These are phyloP conservation scores for Ogataea degrootiae DNA, from an alignment of 805 yeast species.

Conservation along the genomic window DNA sequence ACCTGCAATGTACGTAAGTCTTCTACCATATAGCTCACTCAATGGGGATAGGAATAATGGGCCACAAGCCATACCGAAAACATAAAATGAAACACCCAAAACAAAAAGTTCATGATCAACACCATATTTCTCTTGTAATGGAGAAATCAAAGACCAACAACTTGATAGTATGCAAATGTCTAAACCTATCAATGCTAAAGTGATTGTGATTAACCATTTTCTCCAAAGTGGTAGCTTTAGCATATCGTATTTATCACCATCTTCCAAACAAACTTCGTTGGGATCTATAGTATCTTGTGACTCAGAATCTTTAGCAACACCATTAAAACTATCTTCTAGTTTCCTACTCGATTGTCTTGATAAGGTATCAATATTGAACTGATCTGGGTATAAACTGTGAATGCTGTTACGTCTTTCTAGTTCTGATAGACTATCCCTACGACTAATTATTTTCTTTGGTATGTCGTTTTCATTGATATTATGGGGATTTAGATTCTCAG, in stretches of 20 bases:
- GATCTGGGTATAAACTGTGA: conserved; percentile 20
- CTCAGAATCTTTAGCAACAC: neutral
- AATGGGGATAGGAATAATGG: conserved; percentile 58
- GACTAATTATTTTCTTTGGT: neutral
- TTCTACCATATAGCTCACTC: conserved; percentile 56
- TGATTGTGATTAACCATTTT: conserved; percentile 53
- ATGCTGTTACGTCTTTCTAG: conserved; percentile 7
- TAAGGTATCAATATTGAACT: conserved; percentile 7
- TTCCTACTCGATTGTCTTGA: conserved; percentile 7
- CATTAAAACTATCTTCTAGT: neutral
- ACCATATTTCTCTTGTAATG: conserved; percentile 42
- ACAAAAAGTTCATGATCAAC: conserved; percentile 58
- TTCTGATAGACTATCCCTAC: conserved; percentile 3
- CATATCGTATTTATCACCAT: conserved; percentile 15
- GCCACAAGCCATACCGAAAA: conserved; percentile 60
- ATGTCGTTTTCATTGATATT: neutral
- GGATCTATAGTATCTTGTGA: conserved; percentile 2
- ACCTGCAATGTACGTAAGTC: conserved; percentile 45
- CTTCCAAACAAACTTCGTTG: conserved; percentile 16
- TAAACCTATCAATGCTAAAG: conserved; percentile 52
- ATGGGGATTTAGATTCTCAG: neutral
- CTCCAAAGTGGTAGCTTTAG: conserved; percentile 35
- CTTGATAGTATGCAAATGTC: conserved; percentile 68
- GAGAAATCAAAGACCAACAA: conserved; percentile 58
- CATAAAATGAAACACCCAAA: conserved; percentile 51